Evolutionary conservation across 345 rosid genomes (phyloP).

Genomic region (Lumnitzera littorea): DNA sequence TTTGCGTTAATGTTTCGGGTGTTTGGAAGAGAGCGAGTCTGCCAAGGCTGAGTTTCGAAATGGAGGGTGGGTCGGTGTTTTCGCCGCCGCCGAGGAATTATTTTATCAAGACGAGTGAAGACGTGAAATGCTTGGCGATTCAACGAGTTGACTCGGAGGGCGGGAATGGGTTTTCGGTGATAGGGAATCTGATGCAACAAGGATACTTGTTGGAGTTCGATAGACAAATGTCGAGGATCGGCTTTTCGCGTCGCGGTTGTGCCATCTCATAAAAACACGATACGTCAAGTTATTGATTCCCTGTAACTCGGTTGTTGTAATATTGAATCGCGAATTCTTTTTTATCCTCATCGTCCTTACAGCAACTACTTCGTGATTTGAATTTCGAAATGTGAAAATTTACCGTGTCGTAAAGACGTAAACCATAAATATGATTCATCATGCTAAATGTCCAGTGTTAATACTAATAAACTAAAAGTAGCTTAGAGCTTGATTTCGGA

Average conservation of each 20-base stretch:
- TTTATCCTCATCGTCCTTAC: too few species aligned
- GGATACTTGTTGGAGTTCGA: constrained; percentile 82
- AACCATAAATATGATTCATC: too few species aligned
- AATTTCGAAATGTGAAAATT: too few species aligned
- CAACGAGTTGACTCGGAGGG: constrained; percentile 34
- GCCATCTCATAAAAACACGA: constrained; percentile 19
- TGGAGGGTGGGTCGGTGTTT: constrained; percentile 40
- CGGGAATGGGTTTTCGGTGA: constrained; percentile 48
- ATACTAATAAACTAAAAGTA: too few species aligned
- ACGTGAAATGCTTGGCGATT: constrained; percentile 60
- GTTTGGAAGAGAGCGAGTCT: constrained; percentile 17
- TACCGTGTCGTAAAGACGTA: too few species aligned
- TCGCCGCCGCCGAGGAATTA: constrained; percentile 79
- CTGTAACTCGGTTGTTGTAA: too few species aligned
- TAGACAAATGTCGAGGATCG: constrained; percentile 57
- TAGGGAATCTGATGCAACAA: constrained; percentile 94
- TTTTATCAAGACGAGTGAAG: constrained; percentile 51
- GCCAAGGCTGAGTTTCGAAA: constrained; percentile 52
- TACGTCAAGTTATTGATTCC: too few species aligned
- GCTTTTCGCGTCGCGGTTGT: constrained; percentile 76
- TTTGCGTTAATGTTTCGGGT: constrained; percentile 64
- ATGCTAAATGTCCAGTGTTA: too few species aligned
- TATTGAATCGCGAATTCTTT: too few species aligned
- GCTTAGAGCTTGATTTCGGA: too few species aligned
- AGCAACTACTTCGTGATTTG: too few species aligned